Evolutionary conservation across 2,329 filamentous ascomycete genomes (phyloP).

Genomic region (Emmonsia crescens): DNA sequence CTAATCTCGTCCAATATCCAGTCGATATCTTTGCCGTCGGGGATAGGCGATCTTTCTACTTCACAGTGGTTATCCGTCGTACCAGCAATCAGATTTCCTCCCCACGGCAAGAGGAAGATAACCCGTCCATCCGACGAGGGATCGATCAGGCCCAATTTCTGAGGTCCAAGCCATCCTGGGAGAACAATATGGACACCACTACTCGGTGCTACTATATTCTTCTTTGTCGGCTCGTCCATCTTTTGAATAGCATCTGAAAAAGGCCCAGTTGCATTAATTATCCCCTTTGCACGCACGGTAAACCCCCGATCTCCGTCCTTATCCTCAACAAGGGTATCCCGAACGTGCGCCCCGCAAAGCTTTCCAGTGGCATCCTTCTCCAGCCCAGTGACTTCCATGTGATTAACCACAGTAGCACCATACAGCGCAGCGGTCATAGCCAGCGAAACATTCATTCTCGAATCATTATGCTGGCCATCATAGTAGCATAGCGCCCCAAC

Average conservation of each 20-base stretch:
- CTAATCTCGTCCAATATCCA: slow-evolving; percentile 67
- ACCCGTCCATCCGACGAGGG: slow-evolving; percentile 68
- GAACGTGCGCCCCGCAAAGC: slow-evolving; percentile 55
- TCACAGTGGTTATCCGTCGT: slow-evolving; percentile 61
- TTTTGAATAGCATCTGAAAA: slow-evolving; percentile 66
- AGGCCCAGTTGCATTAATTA: slow-evolving; percentile 70
- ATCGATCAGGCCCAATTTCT: slow-evolving; percentile 66
- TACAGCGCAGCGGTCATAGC: slow-evolving; percentile 67
- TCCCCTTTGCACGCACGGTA: slow-evolving; percentile 55
- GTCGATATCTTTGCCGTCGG: slow-evolving; percentile 61
- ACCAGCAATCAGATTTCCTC: slow-evolving; percentile 68
- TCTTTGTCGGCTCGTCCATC: slow-evolving; percentile 54
- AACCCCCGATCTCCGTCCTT: slow-evolving; percentile 47
- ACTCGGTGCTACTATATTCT: slow-evolving; percentile 61
- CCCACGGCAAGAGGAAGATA: slow-evolving; percentile 73
- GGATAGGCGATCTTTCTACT: slow-evolving; percentile 55
- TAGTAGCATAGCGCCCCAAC: slow-evolving; percentile 68
- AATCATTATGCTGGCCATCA: slow-evolving; percentile 69
- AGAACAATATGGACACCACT: slow-evolving; percentile 67
- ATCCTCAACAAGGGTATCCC: slow-evolving; percentile 50
- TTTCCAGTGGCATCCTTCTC: slow-evolving; percentile 56
- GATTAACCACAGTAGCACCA: slow-evolving; percentile 61
- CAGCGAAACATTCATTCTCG: slow-evolving; percentile 67
- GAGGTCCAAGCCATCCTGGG: slow-evolving; percentile 62
- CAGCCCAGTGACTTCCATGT: slow-evolving; percentile 58